Evolutionary conservation across 2,329 filamentous ascomycete genomes (phyloP).

Genomic region (Teratosphaeria epicoccoides): DNA sequence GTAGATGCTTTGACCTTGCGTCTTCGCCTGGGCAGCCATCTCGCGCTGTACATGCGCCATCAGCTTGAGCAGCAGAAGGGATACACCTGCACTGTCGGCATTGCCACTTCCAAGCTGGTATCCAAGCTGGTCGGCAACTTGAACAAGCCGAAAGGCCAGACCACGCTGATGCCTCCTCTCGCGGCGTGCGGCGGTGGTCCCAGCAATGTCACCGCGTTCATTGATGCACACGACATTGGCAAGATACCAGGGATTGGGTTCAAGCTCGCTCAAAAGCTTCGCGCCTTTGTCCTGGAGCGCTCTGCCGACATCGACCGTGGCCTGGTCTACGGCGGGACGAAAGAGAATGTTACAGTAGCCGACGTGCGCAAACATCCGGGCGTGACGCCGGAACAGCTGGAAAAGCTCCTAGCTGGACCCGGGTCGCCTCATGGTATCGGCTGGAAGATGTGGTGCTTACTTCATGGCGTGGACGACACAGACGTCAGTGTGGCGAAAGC

Average conservation of each 20-base stretch:
- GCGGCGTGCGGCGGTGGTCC: conserved; percentile 6
- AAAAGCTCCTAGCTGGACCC: conserved; percentile 57
- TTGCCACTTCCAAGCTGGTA: conserved; percentile 77
- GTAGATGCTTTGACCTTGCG: conserved; percentile 35
- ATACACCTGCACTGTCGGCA: conserved; percentile 78
- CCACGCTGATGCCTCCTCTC: conserved; percentile 59
- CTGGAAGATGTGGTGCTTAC: conserved; percentile 59
- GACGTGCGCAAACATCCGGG: conserved; percentile 53
- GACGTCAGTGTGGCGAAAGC: conserved; percentile 62
- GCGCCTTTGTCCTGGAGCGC: conserved; percentile 47
- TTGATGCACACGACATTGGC: conserved; percentile 65
- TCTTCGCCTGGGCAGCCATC: conserved; percentile 67
- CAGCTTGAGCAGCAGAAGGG: conserved; percentile 65
- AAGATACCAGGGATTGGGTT: conserved; percentile 78
- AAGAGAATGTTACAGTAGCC: conserved; percentile 51
- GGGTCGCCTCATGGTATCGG: conserved; percentile 64
- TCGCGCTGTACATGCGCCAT: conserved; percentile 63
- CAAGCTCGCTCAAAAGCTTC: conserved; percentile 60
- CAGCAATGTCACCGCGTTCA: conserved; percentile 54
- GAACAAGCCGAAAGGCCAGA: conserved; percentile 82
- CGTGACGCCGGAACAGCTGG: conserved; percentile 55
- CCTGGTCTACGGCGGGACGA: conserved; percentile 39
- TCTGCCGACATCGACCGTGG: conserved; percentile 34
- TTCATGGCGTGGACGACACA: conserved; percentile 69
- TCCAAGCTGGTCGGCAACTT: conserved; percentile 74